A percentile compares a stretch with the other conserved stretches of the same genome.
Evolutionary conservation across 2,329 filamentous ascomycete species (phyloP).

Genomic region (Dactylellina sp.): DNA sequence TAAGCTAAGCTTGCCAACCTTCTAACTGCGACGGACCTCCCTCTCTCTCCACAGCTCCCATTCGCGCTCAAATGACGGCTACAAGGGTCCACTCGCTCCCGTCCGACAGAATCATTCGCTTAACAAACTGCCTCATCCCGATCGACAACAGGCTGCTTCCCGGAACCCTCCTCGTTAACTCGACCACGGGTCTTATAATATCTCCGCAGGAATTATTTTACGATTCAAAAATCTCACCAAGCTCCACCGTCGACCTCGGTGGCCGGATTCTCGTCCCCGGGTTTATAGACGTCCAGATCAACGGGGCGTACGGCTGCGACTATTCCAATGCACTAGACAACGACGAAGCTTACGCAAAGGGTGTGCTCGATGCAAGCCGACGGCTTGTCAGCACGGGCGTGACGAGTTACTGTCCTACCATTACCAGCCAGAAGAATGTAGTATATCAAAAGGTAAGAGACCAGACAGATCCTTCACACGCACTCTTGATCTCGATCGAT

Average conservation of each 20-base stretch:
- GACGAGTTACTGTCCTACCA: slow-evolving; percentile 72
- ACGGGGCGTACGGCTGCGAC: slow-evolving; percentile 92
- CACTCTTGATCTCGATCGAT: not conserved
- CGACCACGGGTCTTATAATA: slow-evolving; percentile 82
- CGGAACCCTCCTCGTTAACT: slow-evolving; percentile 90
- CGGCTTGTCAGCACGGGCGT: slow-evolving; percentile 81
- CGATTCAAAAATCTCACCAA: slow-evolving; percentile 75
- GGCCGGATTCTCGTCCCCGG: slow-evolving; percentile 87
- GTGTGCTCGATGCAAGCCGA: slow-evolving; percentile 77
- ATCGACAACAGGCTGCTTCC: slow-evolving; percentile 75
- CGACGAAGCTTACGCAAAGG: slow-evolving; percentile 76
- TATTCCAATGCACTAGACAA: slow-evolving; percentile 71
- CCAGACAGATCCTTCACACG: slow-evolving; percentile 26
- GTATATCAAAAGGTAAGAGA: slow-evolving; percentile 79
- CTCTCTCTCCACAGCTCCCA: too few species aligned
- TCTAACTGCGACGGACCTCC: too few species aligned
- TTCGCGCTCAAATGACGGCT: too few species aligned
- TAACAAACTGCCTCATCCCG: slow-evolving; percentile 86
- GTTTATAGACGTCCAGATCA: slow-evolving; percentile 90
- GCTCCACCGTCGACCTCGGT: slow-evolving; percentile 80
- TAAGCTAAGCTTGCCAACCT: slow-evolving; percentile 14
- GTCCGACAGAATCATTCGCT: slow-evolving; percentile 75
- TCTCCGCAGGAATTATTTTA: slow-evolving; percentile 76
- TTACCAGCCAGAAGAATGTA: slow-evolving; percentile 82
- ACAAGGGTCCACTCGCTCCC: slow-evolving; percentile 46